Percentiles rank a stretch among this genome's conserved stretches.
Conservation (phyloP, 371 early-diverging fungal genomes). For the Circinella minor region DNA sequence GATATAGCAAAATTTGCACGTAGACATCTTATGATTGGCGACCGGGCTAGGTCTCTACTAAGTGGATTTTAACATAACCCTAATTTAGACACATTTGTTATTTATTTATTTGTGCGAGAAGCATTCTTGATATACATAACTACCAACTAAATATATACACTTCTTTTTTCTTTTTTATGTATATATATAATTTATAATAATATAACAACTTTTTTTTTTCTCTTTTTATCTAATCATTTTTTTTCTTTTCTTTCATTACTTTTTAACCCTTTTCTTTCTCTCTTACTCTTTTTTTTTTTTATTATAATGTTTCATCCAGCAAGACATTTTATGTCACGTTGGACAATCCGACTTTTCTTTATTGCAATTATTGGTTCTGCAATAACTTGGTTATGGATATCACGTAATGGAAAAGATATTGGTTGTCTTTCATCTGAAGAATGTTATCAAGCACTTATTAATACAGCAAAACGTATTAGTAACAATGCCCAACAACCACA, state of each 20-base stretch:
- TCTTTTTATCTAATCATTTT: background rate
- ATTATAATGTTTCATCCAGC: slow-evolving; percentile 21
- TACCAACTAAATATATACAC: too few relatives aligned
- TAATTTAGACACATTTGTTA: slow-evolving; percentile 5
- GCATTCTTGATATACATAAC: background rate
- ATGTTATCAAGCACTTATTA: slow-evolving; percentile 20
- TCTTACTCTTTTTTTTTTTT: background rate
- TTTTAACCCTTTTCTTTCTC: background rate
- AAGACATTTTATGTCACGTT: slow-evolving; percentile 24
- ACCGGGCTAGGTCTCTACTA: background rate
- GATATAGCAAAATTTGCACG: slow-evolving; percentile 17
- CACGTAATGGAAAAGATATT: background rate
- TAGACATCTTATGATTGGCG: background rate
- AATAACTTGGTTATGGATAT: slow-evolving; percentile 11
- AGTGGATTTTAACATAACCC: background rate
- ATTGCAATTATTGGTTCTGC: background rate
- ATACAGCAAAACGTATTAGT: slow-evolving; percentile 12
- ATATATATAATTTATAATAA: too few relatives aligned
- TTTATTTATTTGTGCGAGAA: background rate
- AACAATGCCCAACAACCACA: background rate
- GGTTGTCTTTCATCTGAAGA: slow-evolving; percentile 17
- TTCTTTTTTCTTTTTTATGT: too few relatives aligned
- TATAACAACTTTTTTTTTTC: too few relatives aligned
- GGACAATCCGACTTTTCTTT: slow-evolving; percentile 18
- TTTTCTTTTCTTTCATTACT: slow-evolving; percentile 2